phyloP scores from a whole-genome alignment of 2,329 filamentous ascomycete species.

The Colletotrichum sp. region DNA sequence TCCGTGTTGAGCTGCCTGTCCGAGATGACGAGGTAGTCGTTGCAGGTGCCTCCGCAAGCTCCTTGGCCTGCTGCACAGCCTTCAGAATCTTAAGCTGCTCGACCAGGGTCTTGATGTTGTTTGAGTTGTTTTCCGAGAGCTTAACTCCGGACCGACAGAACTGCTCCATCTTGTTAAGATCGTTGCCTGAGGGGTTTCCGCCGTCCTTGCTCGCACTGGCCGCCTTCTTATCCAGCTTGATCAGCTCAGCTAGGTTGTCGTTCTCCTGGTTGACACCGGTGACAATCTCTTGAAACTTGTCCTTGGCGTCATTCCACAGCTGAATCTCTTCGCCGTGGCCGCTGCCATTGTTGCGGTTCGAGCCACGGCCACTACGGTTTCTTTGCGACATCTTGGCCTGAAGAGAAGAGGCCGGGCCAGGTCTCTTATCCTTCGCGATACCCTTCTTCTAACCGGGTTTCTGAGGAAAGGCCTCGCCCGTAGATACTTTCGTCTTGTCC shows the following conservation, averaged over 20 bases:
- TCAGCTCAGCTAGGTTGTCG: slow-evolving; percentile 42
- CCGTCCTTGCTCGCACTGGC: slow-evolving; percentile 41
- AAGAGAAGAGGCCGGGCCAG: background rate
- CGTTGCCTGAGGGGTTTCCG: slow-evolving; percentile 25
- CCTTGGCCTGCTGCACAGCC: slow-evolving; percentile 48
- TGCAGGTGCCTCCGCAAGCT: slow-evolving; percentile 36
- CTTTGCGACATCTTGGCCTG: slow-evolving; percentile 44
- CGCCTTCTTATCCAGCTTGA: slow-evolving; percentile 44
- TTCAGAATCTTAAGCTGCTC: slow-evolving; percentile 48
- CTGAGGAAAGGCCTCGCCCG: background rate
- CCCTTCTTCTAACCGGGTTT: slow-evolving; percentile 1
- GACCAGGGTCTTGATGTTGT: slow-evolving; percentile 39
- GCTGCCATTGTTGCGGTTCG: slow-evolving; percentile 48
- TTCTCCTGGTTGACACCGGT: slow-evolving; percentile 46
- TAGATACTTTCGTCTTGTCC: background rate
- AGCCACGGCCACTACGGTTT: slow-evolving; percentile 48
- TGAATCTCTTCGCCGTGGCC: slow-evolving; percentile 47
- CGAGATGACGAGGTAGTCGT: slow-evolving; percentile 14
- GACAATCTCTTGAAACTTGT: slow-evolving; percentile 43
- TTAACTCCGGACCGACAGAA: slow-evolving; percentile 47
- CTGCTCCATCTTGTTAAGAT: slow-evolving; percentile 48
- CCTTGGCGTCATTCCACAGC: slow-evolving; percentile 47
- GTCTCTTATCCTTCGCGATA: background rate
- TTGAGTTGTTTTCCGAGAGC: slow-evolving; percentile 41
- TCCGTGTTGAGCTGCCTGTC: slow-evolving; percentile 19